These are phyloP conservation scores for Hyparrhenia diplandra DNA, from an alignment of 176 grass and related monocot genomes.

Conservation along the genomic window DNA sequence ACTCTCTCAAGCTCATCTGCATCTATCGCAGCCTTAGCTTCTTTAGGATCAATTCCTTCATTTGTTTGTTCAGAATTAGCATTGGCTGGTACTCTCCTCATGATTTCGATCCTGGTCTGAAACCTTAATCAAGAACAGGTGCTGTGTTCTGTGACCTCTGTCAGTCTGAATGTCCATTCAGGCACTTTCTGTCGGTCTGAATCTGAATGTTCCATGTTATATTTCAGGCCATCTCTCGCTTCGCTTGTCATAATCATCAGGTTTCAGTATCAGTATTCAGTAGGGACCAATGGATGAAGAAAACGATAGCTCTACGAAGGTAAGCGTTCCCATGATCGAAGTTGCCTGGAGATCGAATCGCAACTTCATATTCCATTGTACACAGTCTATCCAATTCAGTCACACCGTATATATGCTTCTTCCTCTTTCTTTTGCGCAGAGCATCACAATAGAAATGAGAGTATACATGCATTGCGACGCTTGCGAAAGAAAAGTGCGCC, in stretches of 20 bases:
- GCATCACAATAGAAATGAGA: conserved; percentile 21
- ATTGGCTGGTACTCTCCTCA: too few species aligned
- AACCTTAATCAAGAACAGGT: background rate
- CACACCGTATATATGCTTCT: background rate
- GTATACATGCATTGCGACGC: conserved; percentile 50
- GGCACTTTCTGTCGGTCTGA: background rate
- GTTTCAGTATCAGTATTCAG: background rate
- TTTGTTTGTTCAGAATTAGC: background rate
- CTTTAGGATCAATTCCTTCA: background rate
- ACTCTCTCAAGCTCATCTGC: background rate
- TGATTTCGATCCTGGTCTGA: background rate
- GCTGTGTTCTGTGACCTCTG: background rate
- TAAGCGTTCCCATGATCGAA: background rate
- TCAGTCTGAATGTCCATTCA: background rate
- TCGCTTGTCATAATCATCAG: background rate
- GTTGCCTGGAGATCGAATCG: background rate
- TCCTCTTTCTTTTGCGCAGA: conserved; percentile 3
- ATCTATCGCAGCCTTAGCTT: background rate
- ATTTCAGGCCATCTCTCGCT: background rate
- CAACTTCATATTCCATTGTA: background rate
- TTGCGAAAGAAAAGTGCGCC: conserved; percentile 35
- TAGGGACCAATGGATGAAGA: conserved; percentile 29
- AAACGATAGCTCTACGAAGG: background rate
- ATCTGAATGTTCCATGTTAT: background rate
- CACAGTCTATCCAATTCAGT: background rate